Evolutionary conservation across 805 yeast genomes (phyloP).

Genomic region (Wickerhamomyces silvicola): DNA sequence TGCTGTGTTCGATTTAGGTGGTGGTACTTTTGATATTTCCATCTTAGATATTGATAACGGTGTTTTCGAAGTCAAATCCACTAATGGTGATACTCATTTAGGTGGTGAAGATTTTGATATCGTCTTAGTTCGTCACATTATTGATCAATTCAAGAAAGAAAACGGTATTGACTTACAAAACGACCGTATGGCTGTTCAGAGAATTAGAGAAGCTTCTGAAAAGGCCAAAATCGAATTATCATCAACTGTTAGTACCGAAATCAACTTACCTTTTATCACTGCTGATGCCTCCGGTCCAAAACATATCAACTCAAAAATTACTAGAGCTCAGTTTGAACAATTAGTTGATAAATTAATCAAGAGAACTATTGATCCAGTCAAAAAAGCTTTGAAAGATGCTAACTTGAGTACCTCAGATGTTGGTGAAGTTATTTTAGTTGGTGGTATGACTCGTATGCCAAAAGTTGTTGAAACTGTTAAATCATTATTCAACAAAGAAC

Average conservation of each 20-base stretch:
- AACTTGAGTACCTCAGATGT: slow-evolving; percentile 57
- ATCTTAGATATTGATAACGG: slow-evolving; percentile 73
- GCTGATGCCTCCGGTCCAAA: slow-evolving; percentile 40
- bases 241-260: slow-evolving; percentile 53
- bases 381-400: slow-evolving; percentile 72
- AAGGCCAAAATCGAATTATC: slow-evolving; percentile 72
- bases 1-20: slow-evolving; percentile 69
- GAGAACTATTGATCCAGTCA: slow-evolving; percentile 67
- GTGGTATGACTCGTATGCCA: slow-evolving; percentile 92
- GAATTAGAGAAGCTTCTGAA: slow-evolving; percentile 77
- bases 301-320: slow-evolving; percentile 54
- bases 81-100: slow-evolving; percentile 79
- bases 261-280: slow-evolving; percentile 67
- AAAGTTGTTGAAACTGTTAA: slow-evolving; percentile 62
- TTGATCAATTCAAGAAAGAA: slow-evolving; percentile 49
- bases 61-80: slow-evolving; percentile 75
- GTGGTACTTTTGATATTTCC: slow-evolving; percentile 82
- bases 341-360: slow-evolving; percentile 62
- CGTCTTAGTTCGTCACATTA: slow-evolving; percentile 49
- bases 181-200: slow-evolving; percentile 51
- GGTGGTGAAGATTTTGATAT: slow-evolving; percentile 87
- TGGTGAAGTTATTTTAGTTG: slow-evolving; percentile 74
- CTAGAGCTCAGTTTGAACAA: slow-evolving; percentile 64
- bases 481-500: slow-evolving; percentile 54
- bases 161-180: slow-evolving; percentile 27